A percentile compares a stretch with the other conserved stretches of the same genome.
Evolutionary conservation across 306 rosid species (phyloP).

Genomic region (Rosa lucieae): DNA sequence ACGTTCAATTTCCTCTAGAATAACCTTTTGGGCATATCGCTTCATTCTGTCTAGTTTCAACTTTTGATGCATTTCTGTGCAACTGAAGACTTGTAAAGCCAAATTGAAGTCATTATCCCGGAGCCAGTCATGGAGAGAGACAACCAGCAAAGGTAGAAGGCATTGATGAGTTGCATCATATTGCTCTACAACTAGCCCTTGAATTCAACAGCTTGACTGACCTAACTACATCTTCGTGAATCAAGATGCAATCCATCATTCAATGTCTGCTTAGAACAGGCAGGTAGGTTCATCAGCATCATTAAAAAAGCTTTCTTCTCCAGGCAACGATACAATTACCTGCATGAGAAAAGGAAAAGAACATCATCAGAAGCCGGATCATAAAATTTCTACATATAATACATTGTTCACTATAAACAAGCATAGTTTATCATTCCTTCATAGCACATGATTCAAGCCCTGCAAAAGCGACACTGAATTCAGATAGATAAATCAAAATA

Average conservation of each 20-base stretch:
- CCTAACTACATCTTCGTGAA: neutral
- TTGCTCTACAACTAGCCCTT: neutral
- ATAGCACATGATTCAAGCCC: conserved; percentile 57
- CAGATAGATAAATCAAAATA: conserved; percentile 35
- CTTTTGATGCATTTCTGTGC: conserved; percentile 1
- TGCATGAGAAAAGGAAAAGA: conserved; percentile 23
- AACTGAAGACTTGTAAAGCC: neutral
- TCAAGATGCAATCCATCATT: neutral
- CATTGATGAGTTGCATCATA: neutral
- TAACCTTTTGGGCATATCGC: neutral
- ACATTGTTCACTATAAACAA: conserved; percentile 25
- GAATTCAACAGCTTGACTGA: conserved; percentile 9
- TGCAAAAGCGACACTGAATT: conserved; percentile 57
- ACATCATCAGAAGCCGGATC: conserved; percentile 20
- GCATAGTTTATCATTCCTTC: conserved; percentile 37
- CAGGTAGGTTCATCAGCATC: conserved; percentile 16
- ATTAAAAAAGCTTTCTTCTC: conserved; percentile 21
- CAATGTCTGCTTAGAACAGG: neutral
- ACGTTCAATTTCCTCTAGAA: neutral
- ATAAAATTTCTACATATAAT: conserved; percentile 8
- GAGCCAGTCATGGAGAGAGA: conserved; percentile 2
- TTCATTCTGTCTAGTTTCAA: neutral
- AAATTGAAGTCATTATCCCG: neutral
- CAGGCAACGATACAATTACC: conserved; percentile 22
- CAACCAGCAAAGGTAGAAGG: neutral